Evolutionary conservation across 306 rosid species (phyloP), one percentile per base, ranked within the genome.

Genomic region (Pterocarpus macrocarpus): DNA sequence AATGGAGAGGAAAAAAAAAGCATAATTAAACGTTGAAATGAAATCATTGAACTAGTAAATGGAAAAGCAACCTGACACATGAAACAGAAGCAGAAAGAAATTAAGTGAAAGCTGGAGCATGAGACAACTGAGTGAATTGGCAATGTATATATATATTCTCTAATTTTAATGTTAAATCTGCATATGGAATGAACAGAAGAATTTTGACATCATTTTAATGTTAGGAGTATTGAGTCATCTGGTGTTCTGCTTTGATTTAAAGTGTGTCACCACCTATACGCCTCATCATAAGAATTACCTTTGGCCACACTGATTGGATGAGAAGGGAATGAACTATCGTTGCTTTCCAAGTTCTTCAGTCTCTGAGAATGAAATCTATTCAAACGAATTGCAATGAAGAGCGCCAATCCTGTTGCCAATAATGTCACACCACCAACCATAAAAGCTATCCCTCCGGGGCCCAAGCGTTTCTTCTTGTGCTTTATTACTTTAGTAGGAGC

Each of bases 381-480:
- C 84, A 88, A 61, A 75, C 47, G 83, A 73, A 90, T 70, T 4
- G 87, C 85, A 7, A 92, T 56, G 84, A 88, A 81, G 75, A 93
- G 88, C 2, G 89, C 93, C 22, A 81, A 79, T 53, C 93, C 92
- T 56, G 93, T 89, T 38, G 75, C 90, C 69, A 93, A 65, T 76
- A 96, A 86, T 66, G 93, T 86, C 61, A 83, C 90, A 59, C 91
- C 93, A 69, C 98, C 97, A 81, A 90, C 87, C 73, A 85, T 43
- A 69, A 93, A 88, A 69, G 91, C 93, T 81, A 95, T 84, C 83
- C 90, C 96, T 81, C 97, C 98, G 12, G 86, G 86, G 67, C 92
- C 88, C 80, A 89, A 73, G 56, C 32, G 86, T 80, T 78, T 90
- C 89, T 89, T 90, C 86, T 88, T 86, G 64, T 81, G 85, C 58